Evolutionary conservation across 2,329 filamentous ascomycete genomes (phyloP).

Genomic region (Metarhizium anisopliae): DNA sequence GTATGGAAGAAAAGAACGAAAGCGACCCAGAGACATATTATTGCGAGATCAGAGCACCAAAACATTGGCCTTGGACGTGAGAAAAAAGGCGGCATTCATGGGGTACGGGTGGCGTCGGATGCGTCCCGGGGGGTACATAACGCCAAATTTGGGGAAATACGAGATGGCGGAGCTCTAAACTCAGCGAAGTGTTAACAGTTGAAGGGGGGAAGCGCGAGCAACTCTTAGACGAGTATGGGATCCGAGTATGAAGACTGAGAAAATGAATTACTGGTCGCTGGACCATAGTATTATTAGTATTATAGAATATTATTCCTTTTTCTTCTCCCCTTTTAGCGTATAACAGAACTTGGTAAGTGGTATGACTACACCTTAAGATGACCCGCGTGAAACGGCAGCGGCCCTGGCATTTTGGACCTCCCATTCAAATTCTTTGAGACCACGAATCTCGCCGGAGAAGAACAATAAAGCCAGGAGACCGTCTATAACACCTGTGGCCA

Average conservation of each 20-base stretch:
- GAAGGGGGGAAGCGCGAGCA: not conserved
- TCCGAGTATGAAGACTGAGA: not conserved
- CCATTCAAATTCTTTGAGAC: constrained; percentile 87
- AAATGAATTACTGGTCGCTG: not conserved
- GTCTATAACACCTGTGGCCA: constrained; percentile 70
- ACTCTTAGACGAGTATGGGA: not conserved
- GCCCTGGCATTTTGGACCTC: constrained; percentile 66
- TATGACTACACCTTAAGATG: not conserved
- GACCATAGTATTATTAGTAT: constrained; percentile 10
- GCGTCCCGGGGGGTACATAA: constrained; percentile 23
- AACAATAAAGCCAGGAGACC: constrained; percentile 83
- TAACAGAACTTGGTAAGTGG: not conserved
- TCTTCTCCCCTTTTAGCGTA: not conserved
- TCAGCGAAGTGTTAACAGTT: constrained; percentile 1
- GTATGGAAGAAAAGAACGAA: constrained; percentile 58
- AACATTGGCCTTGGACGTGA: constrained; percentile 62
- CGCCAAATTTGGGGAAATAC: constrained; percentile 3
- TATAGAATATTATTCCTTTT: constrained; percentile 16
- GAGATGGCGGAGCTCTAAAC: constrained; percentile 1
- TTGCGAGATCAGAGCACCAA: constrained; percentile 64
- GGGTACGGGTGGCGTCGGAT: constrained; percentile 75
- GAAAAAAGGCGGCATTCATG: constrained; percentile 76
- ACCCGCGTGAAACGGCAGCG: constrained; percentile 17
- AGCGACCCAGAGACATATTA: constrained; percentile 75
- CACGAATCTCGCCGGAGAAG: constrained; percentile 72